Base-by-base conservation (phyloP, 768 basidiomycete genomes). In the Boletus sp. region DNA sequence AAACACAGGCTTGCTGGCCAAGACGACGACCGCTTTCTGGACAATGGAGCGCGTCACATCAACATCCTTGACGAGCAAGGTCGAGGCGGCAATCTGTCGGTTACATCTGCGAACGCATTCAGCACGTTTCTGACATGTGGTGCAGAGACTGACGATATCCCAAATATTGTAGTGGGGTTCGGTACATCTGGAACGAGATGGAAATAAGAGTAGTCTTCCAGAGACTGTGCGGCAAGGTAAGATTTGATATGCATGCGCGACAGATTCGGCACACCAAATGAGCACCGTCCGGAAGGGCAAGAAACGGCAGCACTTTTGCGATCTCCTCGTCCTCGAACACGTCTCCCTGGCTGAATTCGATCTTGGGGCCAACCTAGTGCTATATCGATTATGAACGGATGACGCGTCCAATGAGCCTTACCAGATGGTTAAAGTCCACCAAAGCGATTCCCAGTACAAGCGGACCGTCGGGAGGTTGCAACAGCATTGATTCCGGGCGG, bases 191-290 rank as follows among this genome's bases (percentile, higher is more conserved):
- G 89, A 8, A 92, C 90, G 29, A 96, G 75, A 68, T 96, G 94
- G 67, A 99, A 99, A 72, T 98, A 98, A 0, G 92, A 92, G 69
- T 98, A 98, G 68, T 99, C 97, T 76, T 98, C 96, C 18, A 58
- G 17, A 47, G 61, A 63, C 64, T 65, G 49, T 18, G 18, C 46
- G 47, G 48, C 40, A 41, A 30, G 28, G 36, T 61, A 51, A 62
- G 46, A 42, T 17, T 59, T 2, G 44, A 67, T 56, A 40, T 41
- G 45, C 44, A 48, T 59, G 17, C 40, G 28, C 12, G 35, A 44
- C 30, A 32, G 33, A 50, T 24, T 58, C 17, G 52, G 32, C 44
- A 60, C 64, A 95, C 93, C 63, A 97, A 71, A 75, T 99, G 97
- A 10, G 97, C 97, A 17, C 97, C 97, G 66, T 99, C 97, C 2